These are phyloP conservation scores for Russula sp. DNA, from an alignment of 768 basidiomycete genomes.

Conservation along the genomic window DNA sequence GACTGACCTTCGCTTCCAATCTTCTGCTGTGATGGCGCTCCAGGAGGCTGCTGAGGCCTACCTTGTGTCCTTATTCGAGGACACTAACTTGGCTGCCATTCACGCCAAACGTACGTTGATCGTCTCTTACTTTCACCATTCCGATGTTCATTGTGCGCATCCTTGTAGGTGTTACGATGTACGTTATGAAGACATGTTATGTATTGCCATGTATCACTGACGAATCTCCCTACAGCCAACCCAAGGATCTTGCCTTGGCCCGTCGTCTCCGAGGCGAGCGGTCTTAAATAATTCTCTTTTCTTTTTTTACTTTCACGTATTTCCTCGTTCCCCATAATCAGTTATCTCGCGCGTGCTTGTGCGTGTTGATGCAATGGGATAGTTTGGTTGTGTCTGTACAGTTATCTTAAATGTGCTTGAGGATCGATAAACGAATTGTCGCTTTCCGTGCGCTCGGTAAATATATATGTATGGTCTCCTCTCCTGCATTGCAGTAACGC, in stretches of 20 bases:
- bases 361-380: slow-evolving; percentile 18
- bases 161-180: slow-evolving; percentile 30
- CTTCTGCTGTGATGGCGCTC: slow-evolving; percentile 89
- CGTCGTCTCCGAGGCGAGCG: slow-evolving; percentile 78
- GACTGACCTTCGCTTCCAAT: slow-evolving; percentile 95
- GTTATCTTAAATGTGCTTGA: slow-evolving; percentile 21
- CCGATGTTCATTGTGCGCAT: not conserved
- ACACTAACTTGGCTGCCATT: slow-evolving; percentile 89
- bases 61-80: slow-evolving; percentile 82
- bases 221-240: slow-evolving; percentile 49
- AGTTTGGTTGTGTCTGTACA: slow-evolving; percentile 21
- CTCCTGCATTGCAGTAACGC: not conserved
- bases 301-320: not conserved
- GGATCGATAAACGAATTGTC: slow-evolving; percentile 11
- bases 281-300: slow-evolving; percentile 45
- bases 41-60: slow-evolving; percentile 92
- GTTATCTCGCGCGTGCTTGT: slow-evolving; percentile 7
- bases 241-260: slow-evolving; percentile 81
- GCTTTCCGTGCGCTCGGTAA: slow-evolving; percentile 10
- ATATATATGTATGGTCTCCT: slow-evolving; percentile 20
- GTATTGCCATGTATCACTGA: slow-evolving; percentile 10
- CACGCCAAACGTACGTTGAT: slow-evolving; percentile 64
- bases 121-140: not conserved
- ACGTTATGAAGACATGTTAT: slow-evolving; percentile 2
- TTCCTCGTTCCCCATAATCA: slow-evolving; percentile 5